Conservation (phyloP, 1,139 yeast species). For the Kodamaea derodonti region DNA sequence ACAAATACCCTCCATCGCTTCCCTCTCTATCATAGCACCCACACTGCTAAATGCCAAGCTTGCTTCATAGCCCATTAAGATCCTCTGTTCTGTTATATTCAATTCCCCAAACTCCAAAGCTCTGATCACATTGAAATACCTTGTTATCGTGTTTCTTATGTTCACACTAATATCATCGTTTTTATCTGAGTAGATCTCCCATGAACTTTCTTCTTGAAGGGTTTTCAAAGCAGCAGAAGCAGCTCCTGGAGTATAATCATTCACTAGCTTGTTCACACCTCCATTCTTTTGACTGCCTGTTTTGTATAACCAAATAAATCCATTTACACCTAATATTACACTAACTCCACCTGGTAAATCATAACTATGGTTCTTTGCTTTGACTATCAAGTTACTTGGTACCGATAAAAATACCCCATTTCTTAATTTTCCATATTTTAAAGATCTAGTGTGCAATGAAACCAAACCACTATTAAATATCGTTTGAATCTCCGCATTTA, state of each 20-base stretch:
- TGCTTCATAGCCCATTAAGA: constrained; percentile 83
- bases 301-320: constrained; percentile 88
- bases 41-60: constrained; percentile 73
- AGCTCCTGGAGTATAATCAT: constrained; percentile 52
- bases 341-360: constrained; percentile 89
- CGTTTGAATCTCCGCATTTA: constrained; percentile 95
- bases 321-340: constrained; percentile 88
- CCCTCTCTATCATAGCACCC: constrained; percentile 72
- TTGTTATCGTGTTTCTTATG: constrained; percentile 68
- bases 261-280: constrained; percentile 26
- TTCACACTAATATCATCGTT: constrained; percentile 68
- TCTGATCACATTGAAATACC: constrained; percentile 80
- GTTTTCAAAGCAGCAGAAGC: constrained; percentile 74
- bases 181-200: constrained; percentile 91
- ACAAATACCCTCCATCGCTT: constrained; percentile 70
- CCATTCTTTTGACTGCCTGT: constrained; percentile 33
- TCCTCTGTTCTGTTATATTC: constrained; percentile 79
- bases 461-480: constrained; percentile 89
- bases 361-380: constrained; percentile 84
- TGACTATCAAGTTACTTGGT: constrained; percentile 76
- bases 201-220: constrained; percentile 88
- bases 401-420: constrained; percentile 82
- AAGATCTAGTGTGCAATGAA: constrained; percentile 88
- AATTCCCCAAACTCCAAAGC: constrained; percentile 80
- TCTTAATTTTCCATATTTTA: constrained; percentile 91